These are phyloP conservation scores for Santalum album DNA, from an alignment of 164 flowering plant genomes.

Conservation along the genomic window DNA sequence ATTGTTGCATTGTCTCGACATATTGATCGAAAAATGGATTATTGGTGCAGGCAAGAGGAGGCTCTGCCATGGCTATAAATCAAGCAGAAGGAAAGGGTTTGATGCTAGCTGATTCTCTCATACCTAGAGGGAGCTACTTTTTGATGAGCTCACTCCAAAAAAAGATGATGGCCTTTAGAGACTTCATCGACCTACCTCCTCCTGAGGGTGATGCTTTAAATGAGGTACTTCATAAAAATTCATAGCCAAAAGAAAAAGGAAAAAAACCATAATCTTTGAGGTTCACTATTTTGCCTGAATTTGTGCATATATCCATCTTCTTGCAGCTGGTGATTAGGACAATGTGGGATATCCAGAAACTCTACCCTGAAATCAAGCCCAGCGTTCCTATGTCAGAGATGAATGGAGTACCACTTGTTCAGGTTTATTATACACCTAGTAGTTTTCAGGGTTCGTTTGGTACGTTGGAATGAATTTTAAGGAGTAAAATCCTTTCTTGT, in stretches of 20 bases:
- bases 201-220: conserved; percentile 27
- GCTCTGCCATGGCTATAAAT: conserved; percentile 11
- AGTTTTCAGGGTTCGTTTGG: no score
- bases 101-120: conserved; percentile 13
- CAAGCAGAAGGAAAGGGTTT: conserved; percentile 10
- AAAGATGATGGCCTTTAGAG: conserved; percentile 55
- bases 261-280: no score
- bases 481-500: background rate
- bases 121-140: conserved; percentile 24
- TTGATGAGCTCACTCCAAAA: conserved; percentile 44
- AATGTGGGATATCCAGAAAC: conserved; percentile 44
- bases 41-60: background rate
- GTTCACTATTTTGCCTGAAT: no score
- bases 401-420: conserved; percentile 26
- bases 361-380: conserved; percentile 44
- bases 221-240: conserved; percentile 30
- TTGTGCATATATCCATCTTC: background rate
- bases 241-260: background rate
- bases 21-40: background rate
- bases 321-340: conserved; percentile 51
- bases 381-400: conserved; percentile 19
- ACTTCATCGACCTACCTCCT: conserved; percentile 60
- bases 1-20: background rate
- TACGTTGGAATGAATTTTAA: no score
- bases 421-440: conserved; percentile 30